Conservation (phyloP, 2,329 filamentous ascomycete species). For the Colletotrichum navitas region DNA sequence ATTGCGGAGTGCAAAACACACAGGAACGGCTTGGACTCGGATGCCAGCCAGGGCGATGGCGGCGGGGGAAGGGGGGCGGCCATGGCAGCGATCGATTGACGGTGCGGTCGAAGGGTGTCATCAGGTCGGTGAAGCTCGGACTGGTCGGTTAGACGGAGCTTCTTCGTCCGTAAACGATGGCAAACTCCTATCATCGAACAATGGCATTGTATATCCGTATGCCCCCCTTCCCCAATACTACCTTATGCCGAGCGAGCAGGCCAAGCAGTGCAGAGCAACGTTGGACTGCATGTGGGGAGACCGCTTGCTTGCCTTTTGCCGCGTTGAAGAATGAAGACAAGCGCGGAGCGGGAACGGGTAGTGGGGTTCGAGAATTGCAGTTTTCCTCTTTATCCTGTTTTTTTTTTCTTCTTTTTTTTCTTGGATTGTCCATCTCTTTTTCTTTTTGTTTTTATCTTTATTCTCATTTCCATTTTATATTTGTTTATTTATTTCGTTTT, state of each 20-base stretch:
- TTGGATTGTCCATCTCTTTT: neutral
- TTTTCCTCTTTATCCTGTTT: neutral
- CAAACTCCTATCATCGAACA: slow-evolving; percentile 26
- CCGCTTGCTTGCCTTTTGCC: slow-evolving; percentile 15
- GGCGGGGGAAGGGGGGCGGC: neutral
- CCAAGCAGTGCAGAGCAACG: slow-evolving; percentile 21
- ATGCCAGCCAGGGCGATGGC: neutral
- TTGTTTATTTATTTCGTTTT: neutral
- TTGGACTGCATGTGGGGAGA: slow-evolving; percentile 31
- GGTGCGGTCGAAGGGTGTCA: neutral
- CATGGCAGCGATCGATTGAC: neutral
- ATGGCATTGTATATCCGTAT: slow-evolving; percentile 18
- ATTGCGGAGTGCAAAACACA: neutral
- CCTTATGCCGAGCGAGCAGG: slow-evolving; percentile 8
- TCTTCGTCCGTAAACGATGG: slow-evolving; percentile 9
- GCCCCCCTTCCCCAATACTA: neutral
- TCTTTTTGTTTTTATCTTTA: neutral
- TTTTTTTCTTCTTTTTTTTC: neutral
- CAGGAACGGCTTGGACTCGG: neutral
- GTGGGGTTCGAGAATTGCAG: neutral
- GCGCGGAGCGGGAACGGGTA: slow-evolving; percentile 11
- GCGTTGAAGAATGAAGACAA: slow-evolving; percentile 12
- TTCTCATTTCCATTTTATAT: too few relatives aligned
- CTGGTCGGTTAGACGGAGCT: slow-evolving; percentile 2
- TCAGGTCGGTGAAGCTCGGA: slow-evolving; percentile 7